These are phyloP conservation scores for Ilex paraguariensis DNA, from an alignment of 305 asterid genomes.

Conservation along the genomic window DNA sequence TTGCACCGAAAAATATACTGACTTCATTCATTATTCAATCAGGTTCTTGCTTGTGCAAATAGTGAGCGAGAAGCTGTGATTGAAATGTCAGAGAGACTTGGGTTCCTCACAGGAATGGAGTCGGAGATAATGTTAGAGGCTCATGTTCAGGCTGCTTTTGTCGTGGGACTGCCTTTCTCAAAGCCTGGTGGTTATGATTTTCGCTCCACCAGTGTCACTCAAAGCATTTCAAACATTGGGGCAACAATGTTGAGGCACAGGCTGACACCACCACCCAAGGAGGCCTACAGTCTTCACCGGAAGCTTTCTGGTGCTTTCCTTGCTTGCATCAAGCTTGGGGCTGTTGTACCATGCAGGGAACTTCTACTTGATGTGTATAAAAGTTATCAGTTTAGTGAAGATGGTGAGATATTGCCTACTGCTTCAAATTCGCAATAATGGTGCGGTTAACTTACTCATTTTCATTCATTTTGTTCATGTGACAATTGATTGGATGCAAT, in stretches of 20 bases:
- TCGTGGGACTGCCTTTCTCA: conserved; percentile 89
- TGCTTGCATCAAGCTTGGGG: conserved; percentile 92
- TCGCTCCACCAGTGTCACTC: conserved; percentile 66
- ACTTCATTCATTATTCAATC: conserved; percentile 12
- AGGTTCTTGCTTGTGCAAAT: conserved; percentile 92
- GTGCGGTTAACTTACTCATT: too few relatives aligned
- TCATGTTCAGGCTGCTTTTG: conserved; percentile 91
- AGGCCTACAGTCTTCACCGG: conserved; percentile 94
- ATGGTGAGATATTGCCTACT: conserved; percentile 14
- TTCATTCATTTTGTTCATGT: too few relatives aligned
- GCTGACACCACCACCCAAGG: conserved; percentile 93
- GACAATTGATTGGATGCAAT: too few relatives aligned
- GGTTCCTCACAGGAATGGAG: conserved; percentile 88
- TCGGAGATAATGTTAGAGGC: conserved; percentile 85
- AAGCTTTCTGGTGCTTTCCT: conserved; percentile 98
- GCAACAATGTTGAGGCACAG: conserved; percentile 92
- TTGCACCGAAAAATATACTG: too few relatives aligned
- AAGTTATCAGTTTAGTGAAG: conserved; percentile 42
- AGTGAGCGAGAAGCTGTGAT: conserved; percentile 63
- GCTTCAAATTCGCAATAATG: conserved; percentile 12
- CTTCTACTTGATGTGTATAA: conserved; percentile 59
- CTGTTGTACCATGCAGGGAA: conserved; percentile 89
- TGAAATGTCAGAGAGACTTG: conserved; percentile 88
- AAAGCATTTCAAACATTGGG: conserved; percentile 78
- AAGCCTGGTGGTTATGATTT: conserved; percentile 79